Evolutionary conservation across 306 rosid species (phyloP).

Genomic region (Vicia sativa): DNA sequence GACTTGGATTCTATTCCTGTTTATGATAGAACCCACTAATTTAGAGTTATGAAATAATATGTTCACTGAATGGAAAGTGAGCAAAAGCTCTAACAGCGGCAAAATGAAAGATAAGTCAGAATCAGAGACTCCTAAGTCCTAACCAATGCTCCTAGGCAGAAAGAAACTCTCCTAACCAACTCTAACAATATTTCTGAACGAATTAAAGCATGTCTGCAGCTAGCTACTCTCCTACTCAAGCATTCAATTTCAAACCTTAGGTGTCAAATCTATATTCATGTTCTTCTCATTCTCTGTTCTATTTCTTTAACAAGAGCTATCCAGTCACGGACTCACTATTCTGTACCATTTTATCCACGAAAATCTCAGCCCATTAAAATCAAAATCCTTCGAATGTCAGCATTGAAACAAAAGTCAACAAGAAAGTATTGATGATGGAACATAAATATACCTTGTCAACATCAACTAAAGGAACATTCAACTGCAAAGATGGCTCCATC

Average conservation of each 20-base stretch:
- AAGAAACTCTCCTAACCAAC: too few relatives aligned
- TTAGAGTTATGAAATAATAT: too few relatives aligned
- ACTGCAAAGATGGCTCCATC: slow-evolving; percentile 70
- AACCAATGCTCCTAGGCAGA: too few relatives aligned
- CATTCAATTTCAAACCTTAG: slow-evolving; percentile 29
- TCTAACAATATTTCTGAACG: too few relatives aligned
- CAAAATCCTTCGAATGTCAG: neutral
- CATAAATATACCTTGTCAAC: slow-evolving; percentile 77
- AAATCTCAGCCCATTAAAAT: slow-evolving; percentile 23
- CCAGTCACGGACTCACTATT: neutral
- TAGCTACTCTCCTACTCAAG: slow-evolving; percentile 16
- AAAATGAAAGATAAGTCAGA: too few relatives aligned
- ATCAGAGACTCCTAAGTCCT: too few relatives aligned
- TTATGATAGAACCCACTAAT: too few relatives aligned
- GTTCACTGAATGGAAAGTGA: too few relatives aligned
- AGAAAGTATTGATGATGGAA: slow-evolving; percentile 20
- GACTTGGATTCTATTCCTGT: slow-evolving; percentile 7
- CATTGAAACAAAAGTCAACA: slow-evolving; percentile 13
- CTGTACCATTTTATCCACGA: slow-evolving; percentile 18
- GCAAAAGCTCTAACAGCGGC: too few relatives aligned
- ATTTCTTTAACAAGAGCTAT: neutral
- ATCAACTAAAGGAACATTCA: slow-evolving; percentile 86
- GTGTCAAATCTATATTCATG: neutral
- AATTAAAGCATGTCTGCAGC: neutral
- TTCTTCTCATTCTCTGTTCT: slow-evolving; percentile 19